Conservation (phyloP, 2,329 filamentous ascomycete species). For the Pleochaeta shiraiana region DNA sequence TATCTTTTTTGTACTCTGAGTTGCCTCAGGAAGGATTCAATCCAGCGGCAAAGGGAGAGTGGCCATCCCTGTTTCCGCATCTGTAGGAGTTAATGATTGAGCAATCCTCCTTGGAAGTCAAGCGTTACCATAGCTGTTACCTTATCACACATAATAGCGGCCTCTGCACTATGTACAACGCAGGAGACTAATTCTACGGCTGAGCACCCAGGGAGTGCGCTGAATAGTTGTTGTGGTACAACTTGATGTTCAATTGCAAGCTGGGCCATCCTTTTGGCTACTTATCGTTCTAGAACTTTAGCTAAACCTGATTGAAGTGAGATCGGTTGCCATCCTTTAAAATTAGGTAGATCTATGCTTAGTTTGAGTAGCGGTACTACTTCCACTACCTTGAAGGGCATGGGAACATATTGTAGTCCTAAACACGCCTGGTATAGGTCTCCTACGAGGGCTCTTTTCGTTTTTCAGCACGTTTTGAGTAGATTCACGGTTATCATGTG, state of each 20-base stretch:
- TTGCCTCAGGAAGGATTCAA: background rate
- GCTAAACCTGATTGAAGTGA: background rate
- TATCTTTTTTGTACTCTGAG: background rate
- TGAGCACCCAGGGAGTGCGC: background rate
- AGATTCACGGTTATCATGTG: no score
- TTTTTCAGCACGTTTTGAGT: no score
- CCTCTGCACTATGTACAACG: background rate
- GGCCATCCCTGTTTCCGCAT: background rate
- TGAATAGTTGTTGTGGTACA: background rate
- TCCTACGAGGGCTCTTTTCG: background rate
- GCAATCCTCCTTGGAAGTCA: background rate
- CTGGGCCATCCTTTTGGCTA: background rate
- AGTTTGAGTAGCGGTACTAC: background rate
- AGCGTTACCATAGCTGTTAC: background rate
- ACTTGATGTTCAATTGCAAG: background rate
- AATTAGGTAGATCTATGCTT: background rate
- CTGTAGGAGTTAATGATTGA: background rate
- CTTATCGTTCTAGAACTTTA: background rate
- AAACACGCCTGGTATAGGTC: background rate
- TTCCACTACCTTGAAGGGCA: background rate
- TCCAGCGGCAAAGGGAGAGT: background rate
- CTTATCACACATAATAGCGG: background rate
- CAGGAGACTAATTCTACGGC: background rate
- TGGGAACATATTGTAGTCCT: background rate
- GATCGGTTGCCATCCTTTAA: background rate